Evolutionary conservation across 805 yeast species (phyloP), one percentile per base, ranked within the genome.

Genomic region (Schizosaccharomyces osmophilus): DNA sequence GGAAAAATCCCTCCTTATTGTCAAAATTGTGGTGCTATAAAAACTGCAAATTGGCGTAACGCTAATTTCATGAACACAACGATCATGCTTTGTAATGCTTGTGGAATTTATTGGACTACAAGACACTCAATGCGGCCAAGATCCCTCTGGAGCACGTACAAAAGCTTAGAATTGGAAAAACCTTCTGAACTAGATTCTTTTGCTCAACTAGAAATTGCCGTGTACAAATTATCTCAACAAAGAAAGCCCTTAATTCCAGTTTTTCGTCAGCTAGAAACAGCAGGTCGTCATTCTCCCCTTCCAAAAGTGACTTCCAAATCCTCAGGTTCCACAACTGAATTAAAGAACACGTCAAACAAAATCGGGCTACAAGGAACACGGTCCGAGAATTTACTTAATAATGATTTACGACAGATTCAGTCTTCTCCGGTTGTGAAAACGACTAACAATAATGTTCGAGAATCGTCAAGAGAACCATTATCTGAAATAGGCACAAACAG

Each of bases 61-160:
- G 48, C 43, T 19, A 26, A 19, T 39, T 32, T 32, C 13, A 26
- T 36, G 26, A 32, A 32, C 17, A 32, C 15, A 22, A 60, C 59
- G 61, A 55, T 55, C 39, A 59, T 54, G 26, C 63, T 67, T 48
- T 68, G 70, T 59, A 68, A 68, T 48, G 67, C 70, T 13, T 68
- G 70, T 58, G 70, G 69, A 11, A 62, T 68, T 19, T 68, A 64
- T 62, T 65, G 64, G 62, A 62, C 63, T 43, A 59, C 63, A 15
- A 66, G 67, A 60, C 59, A 62, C 19, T 62, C 61, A 22, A 65
- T 66, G 68, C 65, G 70, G 13, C 70, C 70, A 9, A 51, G 59
- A 4, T 48, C 57, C 31, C 62, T 63, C 15, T 68, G 69, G 69
- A 22, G 24, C n/a, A 51, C 57, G 11, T 51, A 24, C 22, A 51